phyloP scores from a whole-genome alignment of 805 yeast genomes.

The Torulaspora franciscae region DNA sequence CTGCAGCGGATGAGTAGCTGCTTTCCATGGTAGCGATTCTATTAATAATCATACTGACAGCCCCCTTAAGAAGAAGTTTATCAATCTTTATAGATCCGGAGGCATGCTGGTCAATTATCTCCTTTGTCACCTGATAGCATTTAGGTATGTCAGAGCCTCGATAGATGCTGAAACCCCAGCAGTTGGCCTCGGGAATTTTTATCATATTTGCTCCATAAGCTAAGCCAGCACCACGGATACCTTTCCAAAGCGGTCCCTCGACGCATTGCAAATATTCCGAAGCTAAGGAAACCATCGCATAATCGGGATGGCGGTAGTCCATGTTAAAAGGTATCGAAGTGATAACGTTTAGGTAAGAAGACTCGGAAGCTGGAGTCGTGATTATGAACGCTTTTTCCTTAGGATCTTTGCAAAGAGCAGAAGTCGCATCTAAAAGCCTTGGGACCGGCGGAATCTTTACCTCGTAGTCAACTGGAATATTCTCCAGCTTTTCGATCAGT shows the following conservation, averaged over 20 bases:
- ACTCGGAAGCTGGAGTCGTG: conserved; percentile 79
- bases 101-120: conserved; percentile 58
- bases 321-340: conserved; percentile 50
- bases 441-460: conserved; percentile 41
- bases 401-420: conserved; percentile 52
- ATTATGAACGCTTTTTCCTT: conserved; percentile 52
- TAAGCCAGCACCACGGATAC: conserved; percentile 88
- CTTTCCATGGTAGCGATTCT: conserved; percentile 63
- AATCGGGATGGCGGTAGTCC: conserved; percentile 50
- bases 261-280: conserved; percentile 74
- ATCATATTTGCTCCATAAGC: conserved; percentile 81
- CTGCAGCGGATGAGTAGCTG: conserved; percentile 62
- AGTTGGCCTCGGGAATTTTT: conserved; percentile 60
- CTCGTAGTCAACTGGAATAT: background rate
- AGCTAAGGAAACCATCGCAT: conserved; percentile 65
- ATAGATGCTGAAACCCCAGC: conserved; percentile 60
- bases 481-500: conserved; percentile 17
- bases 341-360: conserved; percentile 59
- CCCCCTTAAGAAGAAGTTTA: conserved; percentile 56
- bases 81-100: conserved; percentile 54
- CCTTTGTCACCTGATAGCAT: conserved; percentile 55
- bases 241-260: conserved; percentile 97
- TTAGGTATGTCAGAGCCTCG: conserved; percentile 79
- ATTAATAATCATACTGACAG: conserved; percentile 71
- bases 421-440: conserved; percentile 47